Evolutionary conservation across 2,329 filamentous ascomycete species (phyloP), one percentile per base, ranked within the genome.

Genomic region (Fonsecaea pugnacius): DNA sequence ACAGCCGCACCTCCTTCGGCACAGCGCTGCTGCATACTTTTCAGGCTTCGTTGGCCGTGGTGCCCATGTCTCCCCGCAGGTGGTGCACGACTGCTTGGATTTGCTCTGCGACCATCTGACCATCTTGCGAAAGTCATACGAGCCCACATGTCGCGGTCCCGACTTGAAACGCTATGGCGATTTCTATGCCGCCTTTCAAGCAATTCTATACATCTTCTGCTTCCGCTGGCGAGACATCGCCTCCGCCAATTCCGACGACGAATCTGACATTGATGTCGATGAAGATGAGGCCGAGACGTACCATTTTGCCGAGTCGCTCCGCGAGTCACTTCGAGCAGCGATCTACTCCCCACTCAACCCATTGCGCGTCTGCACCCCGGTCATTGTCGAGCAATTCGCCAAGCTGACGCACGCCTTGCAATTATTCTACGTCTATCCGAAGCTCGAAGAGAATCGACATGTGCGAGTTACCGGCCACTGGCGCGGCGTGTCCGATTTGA

Each of bases 161-260:
- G 92, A 99, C 75, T 84, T 96, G 62, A 88, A 89, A 67, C 88
- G 90, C 53, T 96, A 94, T 74, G 87, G 88, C 54, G 87, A 90
- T 14, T 96, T 96, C 78, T 97, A 97, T 76, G 88, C 91, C 18
- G 87, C 92, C 54, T 87, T 90, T n/a, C 93, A 97, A 76, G 92
- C 92, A 1, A 82, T 96, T 2, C 85, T 97, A 27, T 97, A 97
- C 79, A 94, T 96, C 64, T 97, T 96, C 78, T 99, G 95, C 81
- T 99, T 99, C 82, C 89, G 95, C 61, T 99, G 95, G 95, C 89
- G 92, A 66, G 94, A 98, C 73, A 83, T 99, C 53, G 89, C 85
- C 1, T 85, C 84, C 3, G 43, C 66, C 14, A 59, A 48, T 27
- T 69, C 66, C 2, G 85, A 89, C 14, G 78, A 84, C 27, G 80